Conservation (phyloP, 1,284 basidiomycete species). For the Phenoliferia sp. region DNA sequence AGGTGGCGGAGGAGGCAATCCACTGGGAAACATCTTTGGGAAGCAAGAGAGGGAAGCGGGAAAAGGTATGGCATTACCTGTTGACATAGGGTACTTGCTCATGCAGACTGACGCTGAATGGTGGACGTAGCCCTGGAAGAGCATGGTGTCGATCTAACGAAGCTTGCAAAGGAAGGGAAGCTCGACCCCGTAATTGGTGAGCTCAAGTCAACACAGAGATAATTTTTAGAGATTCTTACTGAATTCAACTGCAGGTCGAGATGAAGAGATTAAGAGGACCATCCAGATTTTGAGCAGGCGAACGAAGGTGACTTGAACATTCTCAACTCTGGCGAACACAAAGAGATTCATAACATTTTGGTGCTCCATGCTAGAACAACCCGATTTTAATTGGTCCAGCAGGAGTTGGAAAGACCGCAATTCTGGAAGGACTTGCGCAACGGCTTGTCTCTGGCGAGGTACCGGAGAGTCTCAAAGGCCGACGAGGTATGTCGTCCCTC, state of each 20-base stretch:
- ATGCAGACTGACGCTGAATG: background rate
- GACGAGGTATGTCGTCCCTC: slow-evolving; percentile 57
- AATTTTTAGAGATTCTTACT: background rate
- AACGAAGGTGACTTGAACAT: slow-evolving; percentile 29
- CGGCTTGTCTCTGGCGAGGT: slow-evolving; percentile 86
- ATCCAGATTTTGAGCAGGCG: slow-evolving; percentile 59
- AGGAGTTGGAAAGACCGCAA: slow-evolving; percentile 81
- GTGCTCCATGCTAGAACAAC: slow-evolving; percentile 10
- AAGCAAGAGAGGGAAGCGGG: slow-evolving; percentile 30
- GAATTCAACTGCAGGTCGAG: slow-evolving; percentile 43
- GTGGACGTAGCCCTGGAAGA: slow-evolving; percentile 33
- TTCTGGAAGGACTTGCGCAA: slow-evolving; percentile 83
- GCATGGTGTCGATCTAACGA: slow-evolving; percentile 75
- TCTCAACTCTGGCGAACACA: background rate
- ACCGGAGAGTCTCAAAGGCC: slow-evolving; percentile 81
- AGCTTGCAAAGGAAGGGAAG: slow-evolving; percentile 76
- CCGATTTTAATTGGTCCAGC: slow-evolving; percentile 28
- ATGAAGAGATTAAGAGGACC: slow-evolving; percentile 74
- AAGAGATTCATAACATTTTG: background rate
- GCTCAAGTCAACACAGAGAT: background rate
- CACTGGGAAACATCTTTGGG: slow-evolving; percentile 40
- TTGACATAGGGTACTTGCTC: background rate
- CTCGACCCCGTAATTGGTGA: slow-evolving; percentile 76
- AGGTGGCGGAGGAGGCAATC: slow-evolving; percentile 32
- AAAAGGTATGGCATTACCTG: background rate